Percentiles rank a stretch among this genome's conserved stretches.
Evolutionary conservation across 495 filamentous ascomycete species (phyloP).

Genomic region (Aspergillus incahuasiensis): DNA sequence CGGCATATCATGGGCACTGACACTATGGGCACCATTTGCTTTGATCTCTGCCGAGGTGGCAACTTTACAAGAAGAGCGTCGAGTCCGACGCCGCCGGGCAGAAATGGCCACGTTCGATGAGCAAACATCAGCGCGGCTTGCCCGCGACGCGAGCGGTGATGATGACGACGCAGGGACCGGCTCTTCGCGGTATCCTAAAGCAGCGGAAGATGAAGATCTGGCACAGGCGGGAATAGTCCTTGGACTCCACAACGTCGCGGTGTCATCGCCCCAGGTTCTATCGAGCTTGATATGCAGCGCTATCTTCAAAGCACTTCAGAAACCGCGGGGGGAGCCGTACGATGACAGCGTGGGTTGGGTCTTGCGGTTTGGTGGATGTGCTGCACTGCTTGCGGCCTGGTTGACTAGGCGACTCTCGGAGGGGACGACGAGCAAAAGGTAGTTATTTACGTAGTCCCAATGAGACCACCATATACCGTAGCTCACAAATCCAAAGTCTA

Average conservation of each 20-base stretch:
- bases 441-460: neutral
- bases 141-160: neutral
- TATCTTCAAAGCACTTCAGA: conserved; percentile 78
- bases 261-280: conserved; percentile 82
- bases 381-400: conserved; percentile 71
- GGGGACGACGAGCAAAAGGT: conserved; percentile 17
- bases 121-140: neutral
- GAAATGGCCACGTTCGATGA: conserved; percentile 10
- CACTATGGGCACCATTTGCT: conserved; percentile 88
- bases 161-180: conserved; percentile 29
- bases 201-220: conserved; percentile 25
- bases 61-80: conserved; percentile 66
- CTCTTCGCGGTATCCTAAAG: conserved; percentile 10
- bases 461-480: neutral
- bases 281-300: conserved; percentile 75
- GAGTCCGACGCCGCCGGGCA: conserved; percentile 42
- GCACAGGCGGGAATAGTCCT: conserved; percentile 81
- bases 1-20: conserved; percentile 84
- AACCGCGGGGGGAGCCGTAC: conserved; percentile 72
- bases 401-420: conserved; percentile 48
- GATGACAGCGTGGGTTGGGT: conserved; percentile 86
- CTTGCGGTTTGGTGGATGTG: conserved; percentile 71
- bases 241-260: conserved; percentile 87
- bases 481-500: too few relatives aligned
- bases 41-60: conserved; percentile 85